Conservation (phyloP, 116 monocot genomes). For the Phalaenopsis hybrid region DNA sequence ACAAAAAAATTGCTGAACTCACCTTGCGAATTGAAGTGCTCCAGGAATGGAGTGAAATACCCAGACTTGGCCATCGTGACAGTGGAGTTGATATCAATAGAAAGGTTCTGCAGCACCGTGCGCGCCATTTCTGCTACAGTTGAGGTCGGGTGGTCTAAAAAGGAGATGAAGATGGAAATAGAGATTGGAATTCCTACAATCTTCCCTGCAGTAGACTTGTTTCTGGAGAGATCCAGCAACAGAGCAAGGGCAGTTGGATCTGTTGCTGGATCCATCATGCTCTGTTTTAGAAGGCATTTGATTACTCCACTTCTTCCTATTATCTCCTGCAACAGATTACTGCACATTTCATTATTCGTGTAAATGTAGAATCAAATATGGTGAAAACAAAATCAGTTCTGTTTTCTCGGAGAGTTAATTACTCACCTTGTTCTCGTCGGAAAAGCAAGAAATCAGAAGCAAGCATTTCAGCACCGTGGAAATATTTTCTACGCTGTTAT, state of each 20-base stretch:
- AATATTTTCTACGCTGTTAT: not conserved
- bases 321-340: not conserved
- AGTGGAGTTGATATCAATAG: not conserved
- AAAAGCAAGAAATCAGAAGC: not conserved
- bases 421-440: slow-evolving; percentile 1
- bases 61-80: not conserved
- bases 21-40: not conserved
- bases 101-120: not conserved
- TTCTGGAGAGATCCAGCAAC: slow-evolving; percentile 2
- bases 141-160: not conserved
- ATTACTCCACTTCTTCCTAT: slow-evolving; percentile 7
- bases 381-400: no score
- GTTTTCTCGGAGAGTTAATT: not conserved
- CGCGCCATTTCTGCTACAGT: not conserved
- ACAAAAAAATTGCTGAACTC: not conserved
- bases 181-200: not conserved
- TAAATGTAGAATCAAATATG: not conserved
- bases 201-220: not conserved
- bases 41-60: not conserved
- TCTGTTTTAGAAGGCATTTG: not conserved
- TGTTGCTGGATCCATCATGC: no score
- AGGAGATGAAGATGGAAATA: not conserved
- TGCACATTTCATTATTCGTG: not conserved
- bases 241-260: not conserved
- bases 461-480: not conserved